Base-by-base conservation (phyloP, 2,329 filamentous ascomycete species). In the Dryadomyces quercus-mongolicae region DNA sequence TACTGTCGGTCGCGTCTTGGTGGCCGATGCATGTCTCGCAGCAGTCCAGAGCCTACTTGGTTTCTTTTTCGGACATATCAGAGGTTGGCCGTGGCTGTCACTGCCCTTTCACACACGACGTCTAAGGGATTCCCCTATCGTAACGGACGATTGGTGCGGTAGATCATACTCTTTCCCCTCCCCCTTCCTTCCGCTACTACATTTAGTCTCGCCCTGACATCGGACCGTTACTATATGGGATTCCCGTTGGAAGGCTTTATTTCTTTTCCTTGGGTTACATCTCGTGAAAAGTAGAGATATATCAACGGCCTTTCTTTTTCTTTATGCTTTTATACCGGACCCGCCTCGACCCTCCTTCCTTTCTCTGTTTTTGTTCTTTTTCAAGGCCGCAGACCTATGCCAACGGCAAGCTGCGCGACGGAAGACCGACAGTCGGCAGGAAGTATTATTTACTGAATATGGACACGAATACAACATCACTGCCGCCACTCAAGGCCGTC, bases 401-500 rank as follows among this genome's bases (percentile, higher is more conserved):
- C 25, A 8, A 31, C 25, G 25, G 25, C 25, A 4, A 31, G 25
- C 25, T 4, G 25, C 25, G 25, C 8, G 25, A 31, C 25, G 25
- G 25, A 31, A 31, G 10, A 40, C 36, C 36, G 36, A 40, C 36
- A 4, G 4, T 31, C 4, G 25, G 25, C 25, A 31, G 25, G 38
- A 15, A n/a, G 38, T 5, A 15, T 13, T 12, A 12, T 13, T 13
- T 18, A 36, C n/a, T 9, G 18, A 50, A 42, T 22, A 61, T 61
- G 56, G 57, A 57, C 45, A 44, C 45, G 25, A 50, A 54, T 49
- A 7, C 51, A 13, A 56, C 56, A 4, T 13, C 58, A 21, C 61
- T 63, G n/a, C 56, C 65, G 45, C 69, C 70, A 4, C 61, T 71
- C 38, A 64, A 66, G 18, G 60, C 62, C 48, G 61, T 71, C 51